Evolutionary conservation across 2,329 filamentous ascomycete genomes (phyloP).

Genomic region (Calonectria fujianensis): DNA sequence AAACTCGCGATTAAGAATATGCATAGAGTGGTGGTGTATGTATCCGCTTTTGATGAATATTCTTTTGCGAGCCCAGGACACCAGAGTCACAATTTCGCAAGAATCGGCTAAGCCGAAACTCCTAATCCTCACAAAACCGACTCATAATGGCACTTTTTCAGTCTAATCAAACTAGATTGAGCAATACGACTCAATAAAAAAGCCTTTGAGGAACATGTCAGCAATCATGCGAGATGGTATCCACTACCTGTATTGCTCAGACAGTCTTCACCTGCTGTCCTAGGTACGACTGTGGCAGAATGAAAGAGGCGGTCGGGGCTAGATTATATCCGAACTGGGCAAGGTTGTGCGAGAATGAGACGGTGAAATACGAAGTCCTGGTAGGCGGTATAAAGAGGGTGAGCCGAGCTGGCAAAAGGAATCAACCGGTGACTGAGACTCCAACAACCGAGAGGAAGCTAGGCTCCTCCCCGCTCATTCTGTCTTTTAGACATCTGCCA

Average conservation of each 20-base stretch:
- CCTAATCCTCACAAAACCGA: background rate
- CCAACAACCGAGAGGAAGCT: constrained; percentile 41
- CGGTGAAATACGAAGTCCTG: background rate
- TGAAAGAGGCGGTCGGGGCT: constrained; percentile 41
- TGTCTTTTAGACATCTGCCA: constrained; percentile 20
- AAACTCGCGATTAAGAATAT: background rate
- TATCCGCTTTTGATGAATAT: background rate
- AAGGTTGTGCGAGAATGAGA: constrained; percentile 45
- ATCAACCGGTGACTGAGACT: constrained; percentile 47
- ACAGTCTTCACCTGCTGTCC: constrained; percentile 27
- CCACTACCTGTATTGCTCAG: constrained; percentile 30
- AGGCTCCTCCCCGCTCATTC: constrained; percentile 53
- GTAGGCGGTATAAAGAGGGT: constrained; percentile 53
- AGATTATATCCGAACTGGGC: constrained; percentile 22
- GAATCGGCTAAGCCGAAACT: background rate
- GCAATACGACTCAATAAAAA: background rate
- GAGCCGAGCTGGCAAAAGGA: constrained; percentile 28
- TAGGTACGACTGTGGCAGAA: constrained; percentile 48
- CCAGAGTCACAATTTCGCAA: background rate
- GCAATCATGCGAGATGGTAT: constrained; percentile 24
- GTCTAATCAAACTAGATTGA: background rate
- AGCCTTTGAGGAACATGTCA: constrained; percentile 20
- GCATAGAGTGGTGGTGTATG: background rate
- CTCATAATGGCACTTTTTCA: background rate
- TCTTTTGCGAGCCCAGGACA: background rate